Evolutionary conservation across 306 rosid species (phyloP).

Genomic region (Rosa multiflora): DNA sequence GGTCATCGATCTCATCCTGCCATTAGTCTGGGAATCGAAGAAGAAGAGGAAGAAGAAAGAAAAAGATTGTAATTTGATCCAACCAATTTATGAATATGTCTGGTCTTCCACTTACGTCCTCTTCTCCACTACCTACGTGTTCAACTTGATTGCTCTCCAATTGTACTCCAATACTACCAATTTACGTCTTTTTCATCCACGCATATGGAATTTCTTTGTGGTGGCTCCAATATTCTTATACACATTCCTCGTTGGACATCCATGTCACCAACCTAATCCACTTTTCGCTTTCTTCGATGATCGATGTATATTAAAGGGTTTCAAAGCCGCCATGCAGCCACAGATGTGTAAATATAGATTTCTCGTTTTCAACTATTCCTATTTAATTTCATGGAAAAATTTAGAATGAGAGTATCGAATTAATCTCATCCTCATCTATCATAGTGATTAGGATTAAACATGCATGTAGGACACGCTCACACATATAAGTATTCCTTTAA

Average conservation of each 20-base stretch:
- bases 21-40: not conserved
- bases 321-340: not conserved
- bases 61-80: conserved; percentile 15
- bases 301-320: not conserved
- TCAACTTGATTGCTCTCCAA: conserved; percentile 40
- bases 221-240: not conserved
- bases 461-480: no score
- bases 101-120: conserved; percentile 39
- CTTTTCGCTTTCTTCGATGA: conserved; percentile 15
- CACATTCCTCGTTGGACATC: conserved; percentile 37
- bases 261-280: conserved; percentile 61
- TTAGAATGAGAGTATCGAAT: no score
- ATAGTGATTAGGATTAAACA: no score
- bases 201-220: not conserved
- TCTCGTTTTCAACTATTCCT: not conserved
- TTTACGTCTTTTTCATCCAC: conserved; percentile 2
- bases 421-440: no score
- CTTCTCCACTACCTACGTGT: conserved; percentile 18
- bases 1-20: conserved; percentile 25
- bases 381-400: not conserved
- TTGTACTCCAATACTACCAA: conserved; percentile 22
- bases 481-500: no score
- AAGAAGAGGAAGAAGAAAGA: not conserved
- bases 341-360: not conserved
- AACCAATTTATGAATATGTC: conserved; percentile 21